Evolutionary conservation across 2,329 filamentous ascomycete genomes (phyloP).

Genomic region (Chrysosporium keratinophilum): DNA sequence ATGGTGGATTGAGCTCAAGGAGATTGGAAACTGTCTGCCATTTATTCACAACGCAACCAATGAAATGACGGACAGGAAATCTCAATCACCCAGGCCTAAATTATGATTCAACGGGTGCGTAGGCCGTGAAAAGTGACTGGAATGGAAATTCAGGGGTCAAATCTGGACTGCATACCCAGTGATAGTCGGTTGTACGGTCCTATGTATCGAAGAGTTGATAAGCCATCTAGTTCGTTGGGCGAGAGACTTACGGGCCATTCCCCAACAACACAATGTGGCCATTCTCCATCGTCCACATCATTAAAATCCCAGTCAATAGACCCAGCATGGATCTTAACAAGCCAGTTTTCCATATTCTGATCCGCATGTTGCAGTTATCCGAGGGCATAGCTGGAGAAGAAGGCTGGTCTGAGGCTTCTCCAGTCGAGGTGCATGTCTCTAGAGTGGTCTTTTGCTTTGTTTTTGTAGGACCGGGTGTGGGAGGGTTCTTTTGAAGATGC

Average conservation of each 20-base stretch:
- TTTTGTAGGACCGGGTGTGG: no score
- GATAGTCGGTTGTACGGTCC: not conserved
- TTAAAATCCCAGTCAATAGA: not conserved
- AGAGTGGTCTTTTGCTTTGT: not conserved
- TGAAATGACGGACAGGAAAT: no score
- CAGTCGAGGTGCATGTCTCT: not conserved
- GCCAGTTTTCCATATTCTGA: not conserved
- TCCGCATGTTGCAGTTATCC: not conserved
- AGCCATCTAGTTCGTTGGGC: not conserved
- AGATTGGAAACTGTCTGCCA: no score
- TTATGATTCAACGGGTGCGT: no score
- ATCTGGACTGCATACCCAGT: not conserved
- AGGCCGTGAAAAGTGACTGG: no score
- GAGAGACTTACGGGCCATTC: not conserved
- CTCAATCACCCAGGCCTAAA: no score
- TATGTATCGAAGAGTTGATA: not conserved
- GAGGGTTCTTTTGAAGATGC: no score
- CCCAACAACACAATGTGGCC: not conserved
- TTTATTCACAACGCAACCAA: no score
- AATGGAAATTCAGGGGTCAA: not conserved
- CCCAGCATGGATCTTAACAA: not conserved
- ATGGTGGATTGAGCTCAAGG: no score
- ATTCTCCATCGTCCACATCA: not conserved
- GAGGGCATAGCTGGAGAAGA: not conserved
- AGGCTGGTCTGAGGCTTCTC: not conserved